These are phyloP conservation scores for Uronychia setigera DNA, from an alignment of 73 alveolate species.

Conservation along the genomic window DNA sequence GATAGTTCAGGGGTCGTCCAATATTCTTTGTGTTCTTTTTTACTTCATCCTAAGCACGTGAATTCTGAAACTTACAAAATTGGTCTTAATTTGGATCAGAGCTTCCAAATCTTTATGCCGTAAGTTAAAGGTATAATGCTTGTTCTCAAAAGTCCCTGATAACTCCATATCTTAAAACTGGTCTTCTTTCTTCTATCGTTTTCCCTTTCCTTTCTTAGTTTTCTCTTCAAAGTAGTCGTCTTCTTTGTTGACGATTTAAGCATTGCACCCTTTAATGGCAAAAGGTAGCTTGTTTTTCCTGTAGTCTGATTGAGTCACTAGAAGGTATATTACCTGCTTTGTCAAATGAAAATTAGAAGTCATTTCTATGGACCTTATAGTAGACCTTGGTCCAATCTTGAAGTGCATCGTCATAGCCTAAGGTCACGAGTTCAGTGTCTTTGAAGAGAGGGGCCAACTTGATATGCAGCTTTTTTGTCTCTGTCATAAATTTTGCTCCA, in stretches of 20 bases:
- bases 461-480: no score
- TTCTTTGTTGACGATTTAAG: not conserved
- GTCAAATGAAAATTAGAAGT: not conserved
- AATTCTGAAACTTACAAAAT: conserved; percentile 1
- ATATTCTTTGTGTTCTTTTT: conserved; percentile 12
- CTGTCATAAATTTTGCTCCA: no score
- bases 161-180: not conserved
- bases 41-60: conserved; percentile 29
- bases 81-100: conserved; percentile 9
- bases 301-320: not conserved
- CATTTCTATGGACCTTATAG: not conserved
- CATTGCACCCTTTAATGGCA: not conserved
- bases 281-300: not conserved
- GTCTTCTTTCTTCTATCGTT: not conserved
- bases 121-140: not conserved
- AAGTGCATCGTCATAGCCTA: no score
- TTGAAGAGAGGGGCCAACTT: no score
- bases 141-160: not conserved
- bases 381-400: not conserved
- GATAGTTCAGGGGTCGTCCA: conserved; percentile 44
- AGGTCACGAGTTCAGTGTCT: no score
- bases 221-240: not conserved
- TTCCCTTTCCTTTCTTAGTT: not conserved
- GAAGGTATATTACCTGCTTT: not conserved
- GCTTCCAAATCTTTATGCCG: not conserved